Conservation (phyloP, 1,284 basidiomycete genomes). For the Porodaedalea pini region DNA sequence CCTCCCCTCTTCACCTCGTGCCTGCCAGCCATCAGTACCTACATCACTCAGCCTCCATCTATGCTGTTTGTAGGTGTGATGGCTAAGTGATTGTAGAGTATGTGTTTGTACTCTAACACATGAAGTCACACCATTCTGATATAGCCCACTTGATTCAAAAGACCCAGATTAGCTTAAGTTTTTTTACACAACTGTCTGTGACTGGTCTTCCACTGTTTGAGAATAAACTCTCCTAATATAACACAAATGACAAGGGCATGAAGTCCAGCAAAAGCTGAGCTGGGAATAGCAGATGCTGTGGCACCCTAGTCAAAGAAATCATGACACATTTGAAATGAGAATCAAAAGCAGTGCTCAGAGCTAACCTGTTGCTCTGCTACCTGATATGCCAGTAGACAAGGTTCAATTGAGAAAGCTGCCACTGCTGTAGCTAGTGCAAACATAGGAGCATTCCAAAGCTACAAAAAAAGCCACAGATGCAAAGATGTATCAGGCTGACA, state of each 20-base stretch:
- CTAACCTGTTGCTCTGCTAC: not conserved
- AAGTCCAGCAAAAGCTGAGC: not conserved
- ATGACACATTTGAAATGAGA: not conserved
- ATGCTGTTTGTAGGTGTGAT: no score
- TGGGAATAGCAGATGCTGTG: not conserved
- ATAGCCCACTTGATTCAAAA: no score
- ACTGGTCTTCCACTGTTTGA: constrained; percentile 1
- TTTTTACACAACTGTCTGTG: not conserved
- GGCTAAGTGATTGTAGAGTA: no score
- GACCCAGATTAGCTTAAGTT: not conserved
- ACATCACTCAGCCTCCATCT: no score
- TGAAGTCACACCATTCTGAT: no score
- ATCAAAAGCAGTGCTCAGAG: not conserved
- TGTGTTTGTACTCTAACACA: no score
- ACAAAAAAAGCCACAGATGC: not conserved
- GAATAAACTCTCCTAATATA: not conserved
- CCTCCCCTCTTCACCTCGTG: no score
- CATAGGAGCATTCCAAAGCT: not conserved
- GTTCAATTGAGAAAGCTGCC: not conserved
- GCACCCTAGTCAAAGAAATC: not conserved
- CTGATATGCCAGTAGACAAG: not conserved
- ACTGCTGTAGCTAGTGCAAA: not conserved
- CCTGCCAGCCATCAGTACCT: no score
- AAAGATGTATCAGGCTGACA: not conserved
- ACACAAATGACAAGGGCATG: not conserved